Base-by-base conservation (phyloP, 2,329 filamentous ascomycete species). In the Fusarium sp. region DNA sequence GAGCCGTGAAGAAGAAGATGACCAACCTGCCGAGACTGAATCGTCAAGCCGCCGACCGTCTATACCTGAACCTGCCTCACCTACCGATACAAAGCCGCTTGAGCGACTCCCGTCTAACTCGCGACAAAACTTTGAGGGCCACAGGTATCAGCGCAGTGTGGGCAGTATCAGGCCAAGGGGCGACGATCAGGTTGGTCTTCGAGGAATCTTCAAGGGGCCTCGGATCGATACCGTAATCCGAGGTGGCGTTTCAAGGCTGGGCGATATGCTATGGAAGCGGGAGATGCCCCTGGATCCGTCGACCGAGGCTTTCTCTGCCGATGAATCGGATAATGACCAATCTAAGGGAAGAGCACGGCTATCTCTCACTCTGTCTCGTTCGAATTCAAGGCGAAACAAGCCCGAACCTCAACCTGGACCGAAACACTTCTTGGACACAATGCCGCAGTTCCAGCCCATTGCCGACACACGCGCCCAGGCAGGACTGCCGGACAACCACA, bases 151-250 rank as follows among this genome's bases (percentile, higher is more conserved):
- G 69, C 83, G 84, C 69, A 87, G 85, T 52, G 82, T 85, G 30
- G 85, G 85, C 22, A 91, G 88, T 77, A 74, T 87, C n/a, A 85
- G 84, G 25, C 80, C 84, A 20, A 85, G 79, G 27, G 38, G 71
- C 1, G 82, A 84, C 17, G 82, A 84, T 14, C 76, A 77, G 43
- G 67, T 79, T 47, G 80, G 82, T 15, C 59, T 84, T 17, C 90
- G 92, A 47, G 91, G 92, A 8, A 92, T 98, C 57, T 93, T 98
- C 83, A 96, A 95, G 83, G 92, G 91, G 4, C 90, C 91, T 59
- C 88, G 93, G 65, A 91, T 96, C 71, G 93, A 94, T 70, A 93
- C 90, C 33, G 88, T 94, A 33, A 89, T 97, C 52, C 87, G 88
- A 30, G 89, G 86, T 8, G 84, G 89, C 27, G 87, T 90, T 7